Conservation (phyloP, 495 filamentous ascomycete genomes). For the Aspergillus hancockii region DNA sequence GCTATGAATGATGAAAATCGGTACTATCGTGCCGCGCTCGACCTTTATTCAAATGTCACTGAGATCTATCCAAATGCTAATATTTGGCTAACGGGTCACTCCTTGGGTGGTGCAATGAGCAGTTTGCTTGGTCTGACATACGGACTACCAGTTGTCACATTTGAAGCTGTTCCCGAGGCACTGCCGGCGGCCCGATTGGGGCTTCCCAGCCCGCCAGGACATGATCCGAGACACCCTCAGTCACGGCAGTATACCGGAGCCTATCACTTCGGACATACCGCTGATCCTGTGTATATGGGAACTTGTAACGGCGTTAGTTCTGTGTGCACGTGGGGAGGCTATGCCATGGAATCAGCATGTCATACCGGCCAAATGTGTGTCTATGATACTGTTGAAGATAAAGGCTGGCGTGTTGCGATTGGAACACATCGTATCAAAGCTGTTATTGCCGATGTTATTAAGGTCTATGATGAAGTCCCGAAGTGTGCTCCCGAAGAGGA, state of each 20-base stretch:
- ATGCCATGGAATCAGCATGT: constrained; percentile 88
- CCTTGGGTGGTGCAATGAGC: constrained; percentile 83
- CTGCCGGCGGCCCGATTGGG: constrained; percentile 82
- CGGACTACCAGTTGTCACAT: constrained; percentile 82
- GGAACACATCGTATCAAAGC: constrained; percentile 81
- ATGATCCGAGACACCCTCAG: constrained; percentile 68
- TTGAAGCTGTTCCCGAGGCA: constrained; percentile 88
- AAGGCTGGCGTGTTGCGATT: constrained; percentile 85
- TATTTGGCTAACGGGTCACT: constrained; percentile 88
- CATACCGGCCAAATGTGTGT: constrained; percentile 85
- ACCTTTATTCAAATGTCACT: constrained; percentile 90
- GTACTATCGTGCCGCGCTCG: constrained; percentile 83
- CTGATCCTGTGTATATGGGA: constrained; percentile 93
- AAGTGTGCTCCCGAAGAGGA: constrained; percentile 71
- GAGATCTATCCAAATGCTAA: constrained; percentile 82
- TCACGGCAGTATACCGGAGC: constrained; percentile 69
- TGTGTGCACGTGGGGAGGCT: constrained; percentile 87
- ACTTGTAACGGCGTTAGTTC: constrained; percentile 88
- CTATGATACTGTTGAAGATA: constrained; percentile 88
- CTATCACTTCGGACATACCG: constrained; percentile 95
- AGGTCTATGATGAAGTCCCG: constrained; percentile 76
- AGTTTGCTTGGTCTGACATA: constrained; percentile 88
- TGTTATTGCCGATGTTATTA: constrained; percentile 83
- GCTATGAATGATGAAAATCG: constrained; percentile 78
- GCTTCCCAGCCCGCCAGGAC: constrained; percentile 80